Evolutionary conservation across 2,329 filamentous ascomycete genomes (phyloP).

Genomic region (Verticillium isaacii): DNA sequence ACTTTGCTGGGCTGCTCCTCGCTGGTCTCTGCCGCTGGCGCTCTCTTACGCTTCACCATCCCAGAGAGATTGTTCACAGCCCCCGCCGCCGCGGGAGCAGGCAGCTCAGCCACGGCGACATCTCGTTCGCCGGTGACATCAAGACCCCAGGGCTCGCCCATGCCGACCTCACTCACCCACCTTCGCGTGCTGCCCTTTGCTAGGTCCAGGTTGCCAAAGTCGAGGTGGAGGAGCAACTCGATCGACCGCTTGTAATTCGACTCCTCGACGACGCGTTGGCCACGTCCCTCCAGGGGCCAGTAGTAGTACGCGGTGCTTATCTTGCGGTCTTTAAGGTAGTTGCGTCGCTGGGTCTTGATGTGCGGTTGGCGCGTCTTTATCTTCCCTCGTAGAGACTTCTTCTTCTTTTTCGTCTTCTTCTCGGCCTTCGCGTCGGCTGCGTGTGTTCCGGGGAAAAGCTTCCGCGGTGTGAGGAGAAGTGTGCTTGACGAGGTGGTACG

Average conservation of each 20-base stretch:
- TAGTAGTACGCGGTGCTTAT: constrained; percentile 56
- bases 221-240: constrained; percentile 67
- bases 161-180: constrained; percentile 65
- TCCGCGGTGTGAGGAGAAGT: constrained; percentile 26
- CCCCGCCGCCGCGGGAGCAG: constrained; percentile 7
- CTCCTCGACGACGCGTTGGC: constrained; percentile 58
- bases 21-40: constrained; percentile 14
- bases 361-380: constrained; percentile 61
- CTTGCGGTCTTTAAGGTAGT: constrained; percentile 44
- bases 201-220: constrained; percentile 63
- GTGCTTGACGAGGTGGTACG: constrained; percentile 17
- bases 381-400: constrained; percentile 47
- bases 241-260: constrained; percentile 61
- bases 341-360: constrained; percentile 55
- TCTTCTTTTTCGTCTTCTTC: constrained; percentile 37
- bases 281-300: constrained; percentile 60
- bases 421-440: constrained; percentile 18
- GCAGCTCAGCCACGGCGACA: constrained; percentile 8
- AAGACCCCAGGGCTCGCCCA: constrained; percentile 47
- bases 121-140: constrained; percentile 40
- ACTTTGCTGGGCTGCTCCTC: constrained; percentile 14
- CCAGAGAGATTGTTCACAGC: constrained; percentile 43
- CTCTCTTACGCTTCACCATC: constrained; percentile 43
- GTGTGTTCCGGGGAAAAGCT: constrained; percentile 19
- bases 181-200: constrained; percentile 60